Conservation (phyloP, 352 stramenopile species). For the Globisporangium splendens region DNA sequence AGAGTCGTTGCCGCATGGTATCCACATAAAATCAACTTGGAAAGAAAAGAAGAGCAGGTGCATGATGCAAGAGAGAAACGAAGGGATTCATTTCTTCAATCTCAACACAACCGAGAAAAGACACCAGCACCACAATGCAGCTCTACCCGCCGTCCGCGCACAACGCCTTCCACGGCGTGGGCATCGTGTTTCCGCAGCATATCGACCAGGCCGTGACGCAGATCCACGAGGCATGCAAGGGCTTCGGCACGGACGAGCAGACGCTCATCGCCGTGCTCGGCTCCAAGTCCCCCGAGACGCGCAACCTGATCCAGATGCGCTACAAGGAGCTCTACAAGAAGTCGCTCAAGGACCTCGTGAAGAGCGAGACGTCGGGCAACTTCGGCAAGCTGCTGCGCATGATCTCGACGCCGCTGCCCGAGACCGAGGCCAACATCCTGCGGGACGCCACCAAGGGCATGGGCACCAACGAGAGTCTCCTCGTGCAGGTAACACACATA, state of each 20-base stretch:
- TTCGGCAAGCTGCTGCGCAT: conserved; percentile 67
- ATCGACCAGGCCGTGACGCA: conserved; percentile 65
- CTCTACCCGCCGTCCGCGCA: conserved; percentile 62
- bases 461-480: conserved; percentile 65
- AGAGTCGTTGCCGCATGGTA: no score
- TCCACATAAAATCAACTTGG: no score
- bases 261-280: conserved; percentile 65
- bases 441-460: conserved; percentile 67
- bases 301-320: conserved; percentile 60
- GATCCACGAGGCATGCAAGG: conserved; percentile 64
- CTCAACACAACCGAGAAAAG: no score
- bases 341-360: conserved; percentile 48
- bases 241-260: conserved; percentile 73
- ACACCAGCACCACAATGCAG: conserved; percentile 21
- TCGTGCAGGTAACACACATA: conserved; percentile 31
- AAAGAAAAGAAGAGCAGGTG: background rate
- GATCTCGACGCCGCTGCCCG: conserved; percentile 65
- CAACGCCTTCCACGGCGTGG: conserved; percentile 47
- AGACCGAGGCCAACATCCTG: conserved; percentile 70
- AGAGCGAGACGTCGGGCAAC: conserved; percentile 74
- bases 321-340: conserved; percentile 71
- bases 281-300: conserved; percentile 61
- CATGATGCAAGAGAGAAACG: background rate
- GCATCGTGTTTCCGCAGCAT: conserved; percentile 37
- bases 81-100: conserved; percentile 1